Evolutionary conservation across 805 yeast species (phyloP), one percentile per base, ranked within the genome.

Genomic region (Lipomyces kockii): DNA sequence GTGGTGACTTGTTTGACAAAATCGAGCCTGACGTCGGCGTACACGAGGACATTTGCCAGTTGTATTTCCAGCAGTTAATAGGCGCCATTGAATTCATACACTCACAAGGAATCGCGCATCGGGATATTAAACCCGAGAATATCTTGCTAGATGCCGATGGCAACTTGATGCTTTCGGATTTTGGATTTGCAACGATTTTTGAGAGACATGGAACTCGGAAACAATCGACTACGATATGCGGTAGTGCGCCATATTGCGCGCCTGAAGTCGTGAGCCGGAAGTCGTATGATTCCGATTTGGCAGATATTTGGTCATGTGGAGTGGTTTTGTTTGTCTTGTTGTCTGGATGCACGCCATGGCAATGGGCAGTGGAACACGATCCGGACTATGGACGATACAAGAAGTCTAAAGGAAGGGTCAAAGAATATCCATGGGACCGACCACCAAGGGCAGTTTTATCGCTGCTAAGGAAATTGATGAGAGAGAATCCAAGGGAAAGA

Each of bases 191-290:
- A 0, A 83, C 87, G 37, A 85, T 86, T 8, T 88, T 83, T 73
- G 82, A 79, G 69, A 83, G 83, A 54, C 80, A 79, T 63, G 89
- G 89, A 1, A 76, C 81, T 3, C 80, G 79, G 60, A 76, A 87
- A 65, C 64, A 81, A 58, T 83, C 87, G 52, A 75, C 78, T 29
- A 84, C 87, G 35, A 83, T 88, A 39, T 85, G 92, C 76, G 90
- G 94, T 0, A 87, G 90, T 0, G 89, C 91, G 1, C 93, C 92
- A 5, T 89, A 89, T 74, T 84, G 88, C 81, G 94, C 95, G 0
- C 95, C 95, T 1, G 95, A 89, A 73, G 83, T 89, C 22, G 71
- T 73, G 22, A 78, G 78, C 2, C 77, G 79, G 2, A 82, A 83
- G 2, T 60, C 66, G 2, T 89, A 89, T 72, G 86, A 84, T 58